Percentiles rank a stretch among this genome's conserved stretches.
Evolutionary conservation across 2,329 filamentous ascomycete species (phyloP).

Genomic region (Fusarium lateritium): DNA sequence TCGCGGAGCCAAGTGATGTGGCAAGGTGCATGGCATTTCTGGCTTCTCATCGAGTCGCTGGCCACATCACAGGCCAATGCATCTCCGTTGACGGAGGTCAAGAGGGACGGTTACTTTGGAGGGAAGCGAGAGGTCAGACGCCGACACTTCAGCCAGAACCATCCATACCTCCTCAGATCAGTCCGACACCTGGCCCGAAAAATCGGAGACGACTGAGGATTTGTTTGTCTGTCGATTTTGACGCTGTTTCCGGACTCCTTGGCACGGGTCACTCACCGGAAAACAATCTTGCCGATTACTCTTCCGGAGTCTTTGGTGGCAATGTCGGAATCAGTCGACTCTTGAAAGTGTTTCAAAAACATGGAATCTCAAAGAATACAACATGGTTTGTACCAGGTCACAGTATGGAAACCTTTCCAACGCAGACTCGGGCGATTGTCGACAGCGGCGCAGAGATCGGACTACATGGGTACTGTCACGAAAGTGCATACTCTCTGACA

Average conservation of each 20-base stretch:
- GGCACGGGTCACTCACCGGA: background rate
- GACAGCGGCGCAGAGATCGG: conserved; percentile 3
- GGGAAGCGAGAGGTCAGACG: background rate
- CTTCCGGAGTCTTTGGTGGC: background rate
- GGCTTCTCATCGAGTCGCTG: background rate
- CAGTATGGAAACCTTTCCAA: background rate
- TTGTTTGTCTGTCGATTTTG: conserved; percentile 5
- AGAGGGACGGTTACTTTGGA: background rate
- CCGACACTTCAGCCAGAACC: too few relatives aligned
- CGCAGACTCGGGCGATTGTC: background rate
- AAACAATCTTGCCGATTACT: conserved; percentile 5
- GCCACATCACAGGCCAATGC: background rate
- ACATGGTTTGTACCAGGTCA: conserved; percentile 7
- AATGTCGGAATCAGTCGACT: background rate
- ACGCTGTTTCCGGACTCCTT: background rate
- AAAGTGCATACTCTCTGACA: background rate
- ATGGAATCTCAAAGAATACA: accelerated
- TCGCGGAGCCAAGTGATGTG: background rate
- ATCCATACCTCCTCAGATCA: background rate
- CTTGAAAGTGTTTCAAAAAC: background rate
- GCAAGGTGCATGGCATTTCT: conserved; percentile 1
- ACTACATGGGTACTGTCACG: background rate
- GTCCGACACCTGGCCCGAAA: background rate
- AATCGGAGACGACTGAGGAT: background rate
- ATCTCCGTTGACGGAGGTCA: conserved; percentile 6